Conservation (phyloP, 345 rosid species). For the Melaleuca alternifolia region DNA sequence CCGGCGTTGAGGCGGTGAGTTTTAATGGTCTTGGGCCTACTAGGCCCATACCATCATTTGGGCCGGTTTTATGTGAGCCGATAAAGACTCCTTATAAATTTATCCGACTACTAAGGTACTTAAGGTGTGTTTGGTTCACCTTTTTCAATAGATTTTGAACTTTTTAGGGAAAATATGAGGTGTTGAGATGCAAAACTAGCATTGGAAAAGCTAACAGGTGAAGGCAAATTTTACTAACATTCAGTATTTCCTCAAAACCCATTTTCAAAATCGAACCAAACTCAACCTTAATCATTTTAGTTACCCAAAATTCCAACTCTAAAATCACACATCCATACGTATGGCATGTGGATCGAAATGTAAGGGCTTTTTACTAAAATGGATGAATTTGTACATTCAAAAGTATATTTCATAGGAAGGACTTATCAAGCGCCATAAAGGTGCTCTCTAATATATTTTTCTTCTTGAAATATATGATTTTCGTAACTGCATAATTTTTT, state of each 20-base stretch:
- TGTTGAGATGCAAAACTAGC: too few relatives aligned
- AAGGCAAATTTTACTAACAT: too few relatives aligned
- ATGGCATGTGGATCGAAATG: background rate
- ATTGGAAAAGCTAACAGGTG: too few relatives aligned
- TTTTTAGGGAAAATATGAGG: too few relatives aligned
- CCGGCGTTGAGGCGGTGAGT: background rate
- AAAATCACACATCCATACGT: accelerated
- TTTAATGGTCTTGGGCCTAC: background rate
- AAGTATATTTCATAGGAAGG: background rate
- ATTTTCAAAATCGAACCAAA: too few relatives aligned
- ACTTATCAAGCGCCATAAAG: background rate
- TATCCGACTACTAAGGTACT: background rate
- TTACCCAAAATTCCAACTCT: background rate
- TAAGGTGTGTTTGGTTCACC: too few relatives aligned
- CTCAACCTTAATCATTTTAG: too few relatives aligned
- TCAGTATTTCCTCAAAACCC: too few relatives aligned
- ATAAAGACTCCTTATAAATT: background rate
- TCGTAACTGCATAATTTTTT: background rate
- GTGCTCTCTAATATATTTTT: background rate
- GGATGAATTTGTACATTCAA: background rate
- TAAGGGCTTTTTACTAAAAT: background rate
- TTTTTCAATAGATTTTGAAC: too few relatives aligned
- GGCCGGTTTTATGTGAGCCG: background rate
- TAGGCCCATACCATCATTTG: background rate
- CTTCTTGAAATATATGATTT: background rate